These are phyloP conservation scores for Trichoderma endophyticum DNA, from an alignment of 2,329 filamentous ascomycete species.

Conservation along the genomic window DNA sequence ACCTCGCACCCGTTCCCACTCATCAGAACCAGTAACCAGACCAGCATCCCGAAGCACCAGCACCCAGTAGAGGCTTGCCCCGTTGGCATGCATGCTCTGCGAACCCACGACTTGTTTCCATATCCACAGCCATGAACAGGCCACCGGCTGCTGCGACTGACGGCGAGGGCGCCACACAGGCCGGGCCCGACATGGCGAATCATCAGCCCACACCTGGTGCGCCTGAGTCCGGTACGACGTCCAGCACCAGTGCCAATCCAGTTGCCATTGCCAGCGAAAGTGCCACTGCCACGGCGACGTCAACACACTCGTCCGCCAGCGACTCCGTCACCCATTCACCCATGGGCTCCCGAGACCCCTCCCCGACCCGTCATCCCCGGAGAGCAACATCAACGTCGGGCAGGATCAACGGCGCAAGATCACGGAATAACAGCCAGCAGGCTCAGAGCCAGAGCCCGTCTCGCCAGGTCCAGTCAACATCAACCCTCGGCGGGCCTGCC, in stretches of 20 bases:
- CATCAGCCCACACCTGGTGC: slow-evolving; percentile 19
- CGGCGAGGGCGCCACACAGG: slow-evolving; percentile 22
- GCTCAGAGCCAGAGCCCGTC: slow-evolving; percentile 65
- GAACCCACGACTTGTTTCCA: slow-evolving; percentile 25
- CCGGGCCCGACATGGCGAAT: slow-evolving; percentile 22
- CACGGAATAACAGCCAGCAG: slow-evolving; percentile 63
- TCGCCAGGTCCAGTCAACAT: slow-evolving; percentile 46
- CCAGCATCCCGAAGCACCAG: slow-evolving; percentile 9
- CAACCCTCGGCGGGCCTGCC: slow-evolving; percentile 50
- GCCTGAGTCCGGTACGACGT: slow-evolving; percentile 15
- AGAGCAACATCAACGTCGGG: slow-evolving; percentile 35
- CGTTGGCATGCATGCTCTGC: slow-evolving; percentile 34
- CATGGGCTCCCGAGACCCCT: slow-evolving; percentile 45
- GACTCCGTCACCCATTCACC: slow-evolving; percentile 38
- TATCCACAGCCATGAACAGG: slow-evolving; percentile 33
- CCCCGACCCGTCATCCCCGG: slow-evolving; percentile 42
- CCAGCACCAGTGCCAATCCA: slow-evolving; percentile 1
- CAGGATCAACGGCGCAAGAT: slow-evolving; percentile 44
- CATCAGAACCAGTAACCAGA: slow-evolving; percentile 27
- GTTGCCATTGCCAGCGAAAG: slow-evolving; percentile 12
- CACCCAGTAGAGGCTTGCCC: slow-evolving; percentile 26
- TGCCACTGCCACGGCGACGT: slow-evolving; percentile 27
- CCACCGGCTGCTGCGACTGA: slow-evolving; percentile 20
- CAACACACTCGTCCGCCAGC: slow-evolving; percentile 37
- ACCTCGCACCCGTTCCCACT: slow-evolving; percentile 24